Conservation (phyloP, 768 basidiomycete genomes). For the Hygrophoropsis aurantiaca region DNA sequence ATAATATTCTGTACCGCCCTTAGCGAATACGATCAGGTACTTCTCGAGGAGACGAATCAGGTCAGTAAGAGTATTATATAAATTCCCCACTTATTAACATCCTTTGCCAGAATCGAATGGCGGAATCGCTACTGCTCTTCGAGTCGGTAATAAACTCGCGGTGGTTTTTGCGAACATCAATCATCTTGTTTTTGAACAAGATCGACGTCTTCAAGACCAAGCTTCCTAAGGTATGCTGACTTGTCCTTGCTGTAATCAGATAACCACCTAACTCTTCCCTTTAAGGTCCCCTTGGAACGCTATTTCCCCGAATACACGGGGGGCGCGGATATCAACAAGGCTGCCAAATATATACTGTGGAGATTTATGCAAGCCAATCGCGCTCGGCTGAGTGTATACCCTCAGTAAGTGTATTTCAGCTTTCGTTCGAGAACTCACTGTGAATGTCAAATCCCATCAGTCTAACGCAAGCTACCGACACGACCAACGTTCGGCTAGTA, state of each 20-base stretch:
- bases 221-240: slow-evolving; percentile 46
- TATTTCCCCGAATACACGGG: slow-evolving; percentile 91
- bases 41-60: slow-evolving; percentile 54
- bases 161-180: slow-evolving; percentile 68
- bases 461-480: slow-evolving; percentile 88
- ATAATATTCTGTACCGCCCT: slow-evolving; percentile 77
- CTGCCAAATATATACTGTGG: slow-evolving; percentile 94
- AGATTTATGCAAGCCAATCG: slow-evolving; percentile 91
- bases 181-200: slow-evolving; percentile 71
- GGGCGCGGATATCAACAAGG: slow-evolving; percentile 88
- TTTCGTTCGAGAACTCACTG: neutral
- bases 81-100: neutral
- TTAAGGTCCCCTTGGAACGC: slow-evolving; percentile 67
- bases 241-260: slow-evolving; percentile 1
- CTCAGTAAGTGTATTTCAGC: slow-evolving; percentile 60
- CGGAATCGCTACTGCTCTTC: slow-evolving; percentile 71
- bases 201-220: slow-evolving; percentile 79
- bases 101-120: slow-evolving; percentile 63
- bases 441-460: slow-evolving; percentile 29
- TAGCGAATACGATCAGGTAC: slow-evolving; percentile 75
- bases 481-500: slow-evolving; percentile 76
- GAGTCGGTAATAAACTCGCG: slow-evolving; percentile 78
- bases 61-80: slow-evolving; percentile 13
- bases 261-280: neutral
- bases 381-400: slow-evolving; percentile 83